phyloP scores from a whole-genome alignment of 1,284 basidiomycete species.

The Trametes pubescens region DNA sequence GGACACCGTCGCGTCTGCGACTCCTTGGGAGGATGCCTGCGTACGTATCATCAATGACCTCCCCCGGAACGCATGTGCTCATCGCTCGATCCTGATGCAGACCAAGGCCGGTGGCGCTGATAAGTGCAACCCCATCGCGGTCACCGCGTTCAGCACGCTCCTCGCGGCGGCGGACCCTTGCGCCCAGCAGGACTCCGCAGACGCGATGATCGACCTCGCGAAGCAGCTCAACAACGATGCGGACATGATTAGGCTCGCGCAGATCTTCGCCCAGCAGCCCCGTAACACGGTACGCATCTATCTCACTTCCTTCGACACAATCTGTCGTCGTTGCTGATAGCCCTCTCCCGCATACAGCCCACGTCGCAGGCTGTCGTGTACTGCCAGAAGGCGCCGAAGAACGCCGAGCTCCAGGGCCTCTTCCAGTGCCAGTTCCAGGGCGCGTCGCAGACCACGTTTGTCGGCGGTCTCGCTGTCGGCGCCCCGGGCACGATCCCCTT shows the following conservation, averaged over 20 bases:
- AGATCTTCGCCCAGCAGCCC: conserved; percentile 69
- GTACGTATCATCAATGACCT: conserved; percentile 31
- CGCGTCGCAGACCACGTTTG: conserved; percentile 43
- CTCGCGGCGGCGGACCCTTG: conserved; percentile 61
- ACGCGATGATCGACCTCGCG: conserved; percentile 65
- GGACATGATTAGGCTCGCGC: conserved; percentile 63
- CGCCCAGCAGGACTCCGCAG: conserved; percentile 67
- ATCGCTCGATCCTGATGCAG: background rate
- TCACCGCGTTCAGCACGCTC: conserved; percentile 58
- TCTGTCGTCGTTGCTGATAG: background rate
- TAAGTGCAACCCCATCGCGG: conserved; percentile 60
- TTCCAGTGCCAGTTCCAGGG: conserved; percentile 53
- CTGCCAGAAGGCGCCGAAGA: conserved; percentile 49
- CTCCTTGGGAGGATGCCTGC: conserved; percentile 49
- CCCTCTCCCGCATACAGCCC: conserved; percentile 39
- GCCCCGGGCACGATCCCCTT: conserved; percentile 49
- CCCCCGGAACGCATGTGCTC: background rate
- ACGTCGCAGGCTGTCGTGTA: conserved; percentile 45
- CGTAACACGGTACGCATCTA: conserved; percentile 46
- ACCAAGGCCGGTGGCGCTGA: conserved; percentile 56
- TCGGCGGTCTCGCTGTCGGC: conserved; percentile 40
- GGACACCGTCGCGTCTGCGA: conserved; percentile 46
- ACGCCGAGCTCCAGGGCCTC: conserved; percentile 48
- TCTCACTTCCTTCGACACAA: background rate
- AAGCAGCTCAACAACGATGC: conserved; percentile 60